phyloP scores from a whole-genome alignment of 495 filamentous ascomycete species.

The Neurospora sp. region DNA sequence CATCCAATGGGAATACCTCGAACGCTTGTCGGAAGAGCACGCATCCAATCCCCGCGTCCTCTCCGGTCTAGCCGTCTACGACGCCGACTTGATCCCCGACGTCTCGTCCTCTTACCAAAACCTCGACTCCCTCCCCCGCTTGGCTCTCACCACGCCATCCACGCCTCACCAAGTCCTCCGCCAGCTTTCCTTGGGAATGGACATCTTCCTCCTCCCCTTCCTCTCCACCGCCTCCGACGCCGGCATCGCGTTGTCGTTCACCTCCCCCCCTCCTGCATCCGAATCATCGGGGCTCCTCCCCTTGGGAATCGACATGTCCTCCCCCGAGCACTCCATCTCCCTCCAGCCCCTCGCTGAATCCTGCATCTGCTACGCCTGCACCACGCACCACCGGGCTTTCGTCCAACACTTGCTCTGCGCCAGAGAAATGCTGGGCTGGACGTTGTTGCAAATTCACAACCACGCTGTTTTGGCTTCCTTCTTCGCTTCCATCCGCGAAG shows the following conservation, averaged over 20 bases:
- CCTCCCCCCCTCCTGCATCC: constrained; percentile 47
- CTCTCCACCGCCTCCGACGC: constrained; percentile 65
- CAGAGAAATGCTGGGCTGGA: constrained; percentile 95
- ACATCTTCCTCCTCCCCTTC: constrained; percentile 70
- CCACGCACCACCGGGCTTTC: constrained; percentile 74
- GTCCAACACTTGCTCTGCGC: constrained; percentile 76
- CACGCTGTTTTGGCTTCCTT: constrained; percentile 59
- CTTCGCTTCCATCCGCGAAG: constrained; percentile 54
- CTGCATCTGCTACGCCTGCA: constrained; percentile 81
- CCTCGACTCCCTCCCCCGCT: constrained; percentile 49
- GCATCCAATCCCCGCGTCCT: constrained; percentile 33
- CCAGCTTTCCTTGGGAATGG: constrained; percentile 64
- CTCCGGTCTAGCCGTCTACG: constrained; percentile 77
- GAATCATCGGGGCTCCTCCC: constrained; percentile 20
- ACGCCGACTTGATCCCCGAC: constrained; percentile 55
- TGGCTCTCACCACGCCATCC: constrained; percentile 56
- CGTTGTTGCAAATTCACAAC: constrained; percentile 86
- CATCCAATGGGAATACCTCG: constrained; percentile 66
- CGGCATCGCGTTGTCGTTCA: constrained; percentile 74
- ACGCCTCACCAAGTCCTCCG: constrained; percentile 67
- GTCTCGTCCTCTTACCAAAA: constrained; percentile 45
- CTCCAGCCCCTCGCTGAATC: constrained; percentile 43
- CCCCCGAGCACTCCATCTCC: constrained; percentile 41
- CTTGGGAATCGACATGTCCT: constrained; percentile 72
- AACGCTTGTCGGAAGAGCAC: constrained; percentile 46